Base-by-base conservation (phyloP, 176 grass and related monocot species). In the Carex pumila region DNA sequence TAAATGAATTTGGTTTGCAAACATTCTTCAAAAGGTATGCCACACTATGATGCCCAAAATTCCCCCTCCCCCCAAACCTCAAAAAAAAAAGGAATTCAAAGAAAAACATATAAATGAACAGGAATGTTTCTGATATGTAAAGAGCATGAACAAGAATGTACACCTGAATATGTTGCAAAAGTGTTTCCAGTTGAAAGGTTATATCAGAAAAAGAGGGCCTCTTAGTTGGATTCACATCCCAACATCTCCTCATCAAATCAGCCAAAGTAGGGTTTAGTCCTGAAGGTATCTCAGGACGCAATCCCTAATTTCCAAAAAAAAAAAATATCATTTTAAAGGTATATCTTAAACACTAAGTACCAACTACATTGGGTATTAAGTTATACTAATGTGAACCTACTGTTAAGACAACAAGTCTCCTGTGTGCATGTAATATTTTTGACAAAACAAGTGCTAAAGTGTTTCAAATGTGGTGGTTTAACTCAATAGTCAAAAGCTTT, bases 181-280 rank as follows among this genome's bases (percentile, higher is more conserved):
- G 85, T 50, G 87, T 89, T 89, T 93, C 91, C 68, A 95, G 84
- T 90, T 93, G 91, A 74, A 37, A 2, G 34, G 86, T 93, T 64
- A 95, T 93, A 41, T 93, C 89, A 0, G 89, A 81, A 88, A 98
- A 98, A 71, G 87, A 61, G 11, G 96, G 91, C 0, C 95, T 85
- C 52, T 49, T 43, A 55, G 80, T 22, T 71, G 96, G 89, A 88
- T 86, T 87, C 69, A 81, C 86, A 59, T 88, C 86, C 96, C 96
- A 98, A 56, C 96, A 95, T 66, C 61, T 90, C 66, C 64, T 82
- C 61, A 98, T 98, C 66, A 95, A 71, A 30, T 81, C 82, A 61
- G 67, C 85, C 21, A 98, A 65, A 31, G 54, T 85, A 11, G 96
- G 89, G 84, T 98, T 79, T 12, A 93, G 74, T 18, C 12, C 22